Conservation (phyloP, 2,329 filamentous ascomycete species). For the Pseudovirgaria hyperparasitica region DNA sequence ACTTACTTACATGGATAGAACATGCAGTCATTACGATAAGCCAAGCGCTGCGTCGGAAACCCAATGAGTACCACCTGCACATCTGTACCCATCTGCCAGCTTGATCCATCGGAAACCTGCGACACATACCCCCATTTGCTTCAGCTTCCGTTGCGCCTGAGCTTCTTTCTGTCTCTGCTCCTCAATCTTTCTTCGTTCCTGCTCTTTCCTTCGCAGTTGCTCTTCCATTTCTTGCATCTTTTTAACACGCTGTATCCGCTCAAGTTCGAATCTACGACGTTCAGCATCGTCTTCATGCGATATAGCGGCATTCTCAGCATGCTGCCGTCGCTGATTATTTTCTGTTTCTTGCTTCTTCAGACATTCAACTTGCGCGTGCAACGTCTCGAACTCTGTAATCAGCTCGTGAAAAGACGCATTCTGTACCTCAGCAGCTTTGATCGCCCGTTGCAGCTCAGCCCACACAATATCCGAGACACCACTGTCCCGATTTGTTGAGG, state of each 20-base stretch:
- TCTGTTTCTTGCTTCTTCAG: slow-evolving; percentile 11
- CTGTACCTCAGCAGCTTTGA: slow-evolving; percentile 3
- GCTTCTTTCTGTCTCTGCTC: slow-evolving; percentile 27
- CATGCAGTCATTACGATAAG: slow-evolving; percentile 2
- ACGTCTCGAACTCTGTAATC: slow-evolving; percentile 5
- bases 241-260: slow-evolving; percentile 12
- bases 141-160: slow-evolving; percentile 35
- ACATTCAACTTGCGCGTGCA: slow-evolving; percentile 5
- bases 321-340: slow-evolving; percentile 11
- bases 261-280: slow-evolving; percentile 11
- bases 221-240: slow-evolving; percentile 27
- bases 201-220: slow-evolving; percentile 10
- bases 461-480: slow-evolving; percentile 1
- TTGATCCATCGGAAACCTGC: slow-evolving; percentile 50
- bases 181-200: slow-evolving; percentile 13
- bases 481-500: too few relatives aligned
- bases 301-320: slow-evolving; percentile 15
- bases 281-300: slow-evolving; percentile 13
- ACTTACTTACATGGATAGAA: too few relatives aligned
- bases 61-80: slow-evolving; percentile 48
- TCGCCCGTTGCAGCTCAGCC: slow-evolving; percentile 3
- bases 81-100: slow-evolving; percentile 45
- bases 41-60: slow-evolving; percentile 25
- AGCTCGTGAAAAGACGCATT: too few relatives aligned
- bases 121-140: slow-evolving; percentile 41